phyloP scores from a whole-genome alignment of 768 basidiomycete genomes.

The Boletus rufocinnamomeus region DNA sequence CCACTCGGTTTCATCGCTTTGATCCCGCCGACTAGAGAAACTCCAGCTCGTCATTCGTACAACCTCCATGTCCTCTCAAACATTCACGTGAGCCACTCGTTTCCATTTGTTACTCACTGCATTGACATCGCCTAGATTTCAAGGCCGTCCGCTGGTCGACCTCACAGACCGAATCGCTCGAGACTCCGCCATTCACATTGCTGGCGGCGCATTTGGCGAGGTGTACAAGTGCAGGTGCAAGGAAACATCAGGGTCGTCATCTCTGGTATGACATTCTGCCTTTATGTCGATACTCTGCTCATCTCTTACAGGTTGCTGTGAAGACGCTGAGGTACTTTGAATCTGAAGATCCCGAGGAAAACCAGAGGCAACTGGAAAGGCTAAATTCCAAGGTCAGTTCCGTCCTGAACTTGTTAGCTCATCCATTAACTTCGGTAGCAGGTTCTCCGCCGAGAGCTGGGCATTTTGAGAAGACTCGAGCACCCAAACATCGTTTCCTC shows the following conservation, averaged over 20 bases:
- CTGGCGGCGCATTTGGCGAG: slow-evolving; percentile 1
- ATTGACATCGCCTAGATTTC: not conserved
- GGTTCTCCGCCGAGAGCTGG: not conserved
- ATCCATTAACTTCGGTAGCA: not conserved
- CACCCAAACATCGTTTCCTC: not conserved
- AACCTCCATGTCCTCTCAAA: not conserved
- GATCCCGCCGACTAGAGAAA: not conserved
- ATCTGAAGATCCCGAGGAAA: not conserved
- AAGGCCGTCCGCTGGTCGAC: not conserved
- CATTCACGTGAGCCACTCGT: not conserved
- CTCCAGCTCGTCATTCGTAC: not conserved
- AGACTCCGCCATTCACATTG: not conserved
- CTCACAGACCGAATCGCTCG: slow-evolving; percentile 2
- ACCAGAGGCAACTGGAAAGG: not conserved
- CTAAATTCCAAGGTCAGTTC: not conserved
- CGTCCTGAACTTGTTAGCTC: not conserved
- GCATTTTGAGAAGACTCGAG: slow-evolving; percentile 7
- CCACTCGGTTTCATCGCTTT: not conserved
- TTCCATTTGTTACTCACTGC: not conserved
- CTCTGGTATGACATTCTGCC: not conserved
- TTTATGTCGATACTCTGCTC: not conserved
- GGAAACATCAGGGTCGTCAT: not conserved
- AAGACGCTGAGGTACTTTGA: not conserved
- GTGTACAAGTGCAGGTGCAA: slow-evolving; percentile 8
- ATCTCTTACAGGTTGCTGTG: not conserved